These are phyloP conservation scores for Fomitiporia mediterranea DNA, from an alignment of 1,284 basidiomycete genomes.

Conservation along the genomic window DNA sequence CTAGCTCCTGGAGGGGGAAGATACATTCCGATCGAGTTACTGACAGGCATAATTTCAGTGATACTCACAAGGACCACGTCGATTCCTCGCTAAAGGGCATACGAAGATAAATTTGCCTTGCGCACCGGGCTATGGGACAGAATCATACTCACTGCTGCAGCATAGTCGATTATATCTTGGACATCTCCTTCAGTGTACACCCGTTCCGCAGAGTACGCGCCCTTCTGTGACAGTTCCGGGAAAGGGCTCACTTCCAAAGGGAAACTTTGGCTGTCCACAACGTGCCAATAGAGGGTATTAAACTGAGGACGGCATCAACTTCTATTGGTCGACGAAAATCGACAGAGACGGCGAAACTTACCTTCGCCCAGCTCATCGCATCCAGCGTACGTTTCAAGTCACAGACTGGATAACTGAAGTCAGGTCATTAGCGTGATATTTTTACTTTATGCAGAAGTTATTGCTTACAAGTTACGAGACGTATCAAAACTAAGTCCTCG, in stretches of 20 bases:
- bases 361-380: slow-evolving; percentile 86
- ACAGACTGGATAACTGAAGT: slow-evolving; percentile 56
- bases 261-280: slow-evolving; percentile 74
- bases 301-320: slow-evolving; percentile 36
- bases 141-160: slow-evolving; percentile 52
- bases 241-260: slow-evolving; percentile 64
- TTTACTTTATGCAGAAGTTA: slow-evolving; percentile 35
- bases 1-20: slow-evolving; percentile 36
- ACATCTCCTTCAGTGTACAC: slow-evolving; percentile 65
- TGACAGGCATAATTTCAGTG: not conserved
- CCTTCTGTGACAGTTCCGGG: slow-evolving; percentile 56
- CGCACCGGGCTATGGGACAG: not conserved
- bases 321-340: slow-evolving; percentile 20
- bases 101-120: not conserved
- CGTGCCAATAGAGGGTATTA: slow-evolving; percentile 79
- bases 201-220: slow-evolving; percentile 58
- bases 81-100: slow-evolving; percentile 35
- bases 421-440: slow-evolving; percentile 25
- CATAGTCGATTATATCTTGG: slow-evolving; percentile 62
- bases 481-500: slow-evolving; percentile 85
- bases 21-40: not conserved
- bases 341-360: slow-evolving; percentile 29
- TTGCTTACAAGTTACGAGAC: slow-evolving; percentile 52
- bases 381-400: slow-evolving; percentile 75
- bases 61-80: slow-evolving; percentile 38